Conservation (phyloP, 169 alveolate species). For the Theileria parva region DNA sequence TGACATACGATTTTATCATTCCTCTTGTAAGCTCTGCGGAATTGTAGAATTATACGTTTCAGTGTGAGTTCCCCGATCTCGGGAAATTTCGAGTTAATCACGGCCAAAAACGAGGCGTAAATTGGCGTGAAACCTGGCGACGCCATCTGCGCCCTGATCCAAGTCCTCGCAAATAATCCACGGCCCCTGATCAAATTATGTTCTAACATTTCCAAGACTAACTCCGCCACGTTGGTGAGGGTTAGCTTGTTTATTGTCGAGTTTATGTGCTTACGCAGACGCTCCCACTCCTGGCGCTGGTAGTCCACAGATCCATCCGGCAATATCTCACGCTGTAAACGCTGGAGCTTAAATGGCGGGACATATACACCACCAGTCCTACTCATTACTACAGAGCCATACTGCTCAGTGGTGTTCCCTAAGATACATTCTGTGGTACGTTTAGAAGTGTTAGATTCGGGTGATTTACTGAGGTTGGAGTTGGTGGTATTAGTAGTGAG, state of each 20-base stretch:
- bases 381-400: constrained; percentile 30
- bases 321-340: constrained; percentile 88
- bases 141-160: constrained; percentile 97
- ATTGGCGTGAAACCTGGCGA: constrained; percentile 96
- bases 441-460: too few species aligned
- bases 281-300: constrained; percentile 97
- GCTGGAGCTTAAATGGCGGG: constrained; percentile 94
- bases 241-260: constrained; percentile 95
- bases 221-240: constrained; percentile 81
- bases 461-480: too few species aligned
- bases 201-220: constrained; percentile 91
- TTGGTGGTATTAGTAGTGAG: too few species aligned
- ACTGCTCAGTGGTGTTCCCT: too few species aligned
- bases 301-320: constrained; percentile 87
- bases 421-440: too few species aligned
- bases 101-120: constrained; percentile 94
- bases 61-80: constrained; percentile 94
- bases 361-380: constrained; percentile 95
- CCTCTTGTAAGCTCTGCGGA: constrained; percentile 88
- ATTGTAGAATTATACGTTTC: constrained; percentile 89
- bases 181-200: constrained; percentile 97
- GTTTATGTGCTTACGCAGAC: constrained; percentile 91
- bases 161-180: constrained; percentile 94
- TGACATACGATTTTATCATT: constrained; percentile 93
- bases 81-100: constrained; percentile 97